Evolutionary conservation across 148 eudicot species (phyloP).

Genomic region (Heliamphora exappendiculata): DNA sequence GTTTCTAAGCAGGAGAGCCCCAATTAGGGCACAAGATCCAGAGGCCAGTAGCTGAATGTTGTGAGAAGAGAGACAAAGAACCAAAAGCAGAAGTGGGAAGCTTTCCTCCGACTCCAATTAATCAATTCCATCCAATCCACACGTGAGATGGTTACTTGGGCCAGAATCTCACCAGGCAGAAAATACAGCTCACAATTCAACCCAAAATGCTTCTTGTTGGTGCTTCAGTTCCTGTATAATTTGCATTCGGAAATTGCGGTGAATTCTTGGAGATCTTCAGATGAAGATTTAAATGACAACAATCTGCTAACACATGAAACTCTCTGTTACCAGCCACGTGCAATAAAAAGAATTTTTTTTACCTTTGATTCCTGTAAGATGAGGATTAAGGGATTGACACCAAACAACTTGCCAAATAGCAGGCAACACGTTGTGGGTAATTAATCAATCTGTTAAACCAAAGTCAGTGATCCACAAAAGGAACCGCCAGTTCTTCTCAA

Average conservation of each 20-base stretch:
- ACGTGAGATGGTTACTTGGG: neutral
- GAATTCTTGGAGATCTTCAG: neutral
- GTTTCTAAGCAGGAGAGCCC: neutral
- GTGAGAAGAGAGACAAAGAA: neutral
- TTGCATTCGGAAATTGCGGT: neutral
- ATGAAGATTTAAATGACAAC: neutral
- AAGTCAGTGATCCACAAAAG: neutral
- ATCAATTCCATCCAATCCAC: too few species aligned
- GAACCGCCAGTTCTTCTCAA: neutral
- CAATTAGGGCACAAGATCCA: neutral
- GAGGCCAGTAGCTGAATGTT: neutral
- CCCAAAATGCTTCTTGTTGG: neutral
- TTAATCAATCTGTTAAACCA: conserved; percentile 1
- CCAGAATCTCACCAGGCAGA: too few species aligned
- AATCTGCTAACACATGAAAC: too few species aligned
- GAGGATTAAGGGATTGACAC: neutral
- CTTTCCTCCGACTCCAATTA: neutral
- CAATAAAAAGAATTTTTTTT: neutral
- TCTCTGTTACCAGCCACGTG: neutral
- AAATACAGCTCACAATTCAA: too few species aligned
- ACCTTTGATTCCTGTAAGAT: too few species aligned
- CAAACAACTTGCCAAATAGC: neutral
- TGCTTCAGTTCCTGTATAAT: conserved; percentile 5
- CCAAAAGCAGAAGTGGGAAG: neutral
- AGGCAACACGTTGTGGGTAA: conserved; percentile 1